Evolutionary conservation across 352 stramenopile genomes (phyloP).

Genomic region (Phytophthora multivora): DNA sequence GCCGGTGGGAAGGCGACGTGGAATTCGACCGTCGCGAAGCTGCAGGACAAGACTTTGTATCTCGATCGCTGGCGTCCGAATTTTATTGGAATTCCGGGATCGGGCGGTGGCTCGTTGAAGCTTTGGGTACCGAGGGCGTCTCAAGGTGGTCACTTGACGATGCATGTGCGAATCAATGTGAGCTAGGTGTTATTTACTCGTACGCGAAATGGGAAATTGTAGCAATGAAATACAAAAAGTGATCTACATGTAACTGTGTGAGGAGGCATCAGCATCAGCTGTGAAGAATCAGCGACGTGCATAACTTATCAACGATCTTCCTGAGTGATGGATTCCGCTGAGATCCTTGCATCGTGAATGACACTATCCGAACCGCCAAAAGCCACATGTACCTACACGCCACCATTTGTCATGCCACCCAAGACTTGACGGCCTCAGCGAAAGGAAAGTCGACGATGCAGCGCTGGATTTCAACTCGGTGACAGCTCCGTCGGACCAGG

Average conservation of each 20-base stretch:
- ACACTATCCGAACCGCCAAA: no score
- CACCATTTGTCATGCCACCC: background rate
- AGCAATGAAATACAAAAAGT: conserved; percentile 7
- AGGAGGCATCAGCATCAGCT: no score
- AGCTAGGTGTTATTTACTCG: conserved; percentile 20
- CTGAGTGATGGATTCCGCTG: background rate
- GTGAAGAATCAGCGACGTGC: no score
- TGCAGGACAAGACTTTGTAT: conserved; percentile 31
- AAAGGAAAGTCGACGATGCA: conserved; percentile 23
- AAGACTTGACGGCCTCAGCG: conserved; percentile 4
- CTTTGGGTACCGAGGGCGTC: conserved; percentile 24
- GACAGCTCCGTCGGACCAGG: conserved; percentile 8
- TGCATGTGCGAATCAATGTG: conserved; percentile 34
- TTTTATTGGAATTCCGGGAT: conserved; percentile 14
- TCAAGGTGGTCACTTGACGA: conserved; percentile 25
- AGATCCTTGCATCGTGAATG: background rate
- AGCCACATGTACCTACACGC: background rate
- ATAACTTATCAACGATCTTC: background rate
- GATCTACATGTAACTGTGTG: background rate
- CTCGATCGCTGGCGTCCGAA: conserved; percentile 25
- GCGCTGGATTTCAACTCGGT: conserved; percentile 11
- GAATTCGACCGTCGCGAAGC: conserved; percentile 18
- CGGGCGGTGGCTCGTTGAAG: conserved; percentile 22
- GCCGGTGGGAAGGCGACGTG: conserved; percentile 13
- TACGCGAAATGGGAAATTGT: background rate